phyloP scores from a whole-genome alignment of 768 basidiomycete species.

The Mycena filopes region DNA sequence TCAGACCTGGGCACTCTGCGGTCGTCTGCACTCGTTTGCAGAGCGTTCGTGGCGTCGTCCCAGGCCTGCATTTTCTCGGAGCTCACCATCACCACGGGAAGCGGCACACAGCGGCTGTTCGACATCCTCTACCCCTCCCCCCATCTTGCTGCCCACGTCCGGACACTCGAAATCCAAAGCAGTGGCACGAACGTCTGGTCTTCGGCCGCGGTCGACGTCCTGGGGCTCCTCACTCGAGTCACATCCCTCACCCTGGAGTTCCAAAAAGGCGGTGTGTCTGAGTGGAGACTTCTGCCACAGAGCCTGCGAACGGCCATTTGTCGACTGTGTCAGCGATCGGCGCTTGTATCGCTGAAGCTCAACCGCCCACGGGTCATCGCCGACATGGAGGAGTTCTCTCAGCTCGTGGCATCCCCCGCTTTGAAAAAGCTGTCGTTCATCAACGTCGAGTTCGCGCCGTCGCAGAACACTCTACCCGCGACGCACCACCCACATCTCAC shows the following conservation, averaged over 20 bases:
- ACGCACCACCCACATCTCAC: no score
- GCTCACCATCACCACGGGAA: background rate
- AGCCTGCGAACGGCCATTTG: background rate
- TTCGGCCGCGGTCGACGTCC: background rate
- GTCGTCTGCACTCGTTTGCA: slow-evolving; percentile 1
- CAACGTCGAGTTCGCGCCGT: no score
- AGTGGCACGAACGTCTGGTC: no score
- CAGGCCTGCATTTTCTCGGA: slow-evolving; percentile 1
- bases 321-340: background rate
- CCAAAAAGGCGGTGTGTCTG: background rate
- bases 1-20: background rate
- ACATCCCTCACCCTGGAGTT: background rate
- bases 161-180: background rate
- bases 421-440: background rate
- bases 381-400: background rate
- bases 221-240: background rate
- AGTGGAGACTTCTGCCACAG: background rate
- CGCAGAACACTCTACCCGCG: no score
- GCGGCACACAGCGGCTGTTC: background rate
- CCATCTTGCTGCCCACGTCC: background rate
- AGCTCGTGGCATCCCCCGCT: background rate
- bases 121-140: background rate
- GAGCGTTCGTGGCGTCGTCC: background rate
- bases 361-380: background rate
- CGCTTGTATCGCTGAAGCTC: background rate